A percentile compares a stretch with the other conserved stretches of the same genome.
Evolutionary conservation across 441 rosid genomes (phyloP).

Genomic region (Melastoma candidum): DNA sequence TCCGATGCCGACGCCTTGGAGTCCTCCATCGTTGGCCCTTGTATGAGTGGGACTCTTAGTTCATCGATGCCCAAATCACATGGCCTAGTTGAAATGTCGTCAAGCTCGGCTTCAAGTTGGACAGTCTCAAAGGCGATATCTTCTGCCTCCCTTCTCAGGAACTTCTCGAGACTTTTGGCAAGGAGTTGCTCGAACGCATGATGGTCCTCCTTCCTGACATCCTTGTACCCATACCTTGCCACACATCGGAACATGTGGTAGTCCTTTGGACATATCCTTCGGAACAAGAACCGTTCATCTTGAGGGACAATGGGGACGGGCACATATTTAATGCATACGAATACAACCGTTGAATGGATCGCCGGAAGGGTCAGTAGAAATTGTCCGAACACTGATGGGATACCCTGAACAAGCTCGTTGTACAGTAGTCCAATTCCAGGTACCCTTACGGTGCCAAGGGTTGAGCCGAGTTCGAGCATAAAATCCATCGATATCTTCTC

Average conservation of each 20-base stretch:
- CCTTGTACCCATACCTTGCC: slow-evolving; percentile 92
- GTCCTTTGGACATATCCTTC: slow-evolving; percentile 84
- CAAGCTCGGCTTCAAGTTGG: slow-evolving; percentile 29
- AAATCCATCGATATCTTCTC: slow-evolving; percentile 82
- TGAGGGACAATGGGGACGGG: slow-evolving; percentile 90
- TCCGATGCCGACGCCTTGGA: slow-evolving; percentile 21
- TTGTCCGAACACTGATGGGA: slow-evolving; percentile 84
- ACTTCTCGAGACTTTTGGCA: slow-evolving; percentile 72
- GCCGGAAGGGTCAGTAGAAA: slow-evolving; percentile 86
- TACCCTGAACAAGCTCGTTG: slow-evolving; percentile 82
- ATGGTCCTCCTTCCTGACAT: slow-evolving; percentile 76
- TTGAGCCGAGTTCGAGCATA: slow-evolving; percentile 81
- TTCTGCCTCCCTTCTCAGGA: slow-evolving; percentile 62
- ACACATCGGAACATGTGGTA: slow-evolving; percentile 88
- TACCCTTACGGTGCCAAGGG: slow-evolving; percentile 68
- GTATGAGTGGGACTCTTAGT: slow-evolving; percentile 51
- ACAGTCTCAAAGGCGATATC: slow-evolving; percentile 62
- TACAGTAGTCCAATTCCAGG: slow-evolving; percentile 85
- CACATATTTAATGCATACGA: slow-evolving; percentile 88
- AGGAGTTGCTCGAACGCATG: slow-evolving; percentile 74
- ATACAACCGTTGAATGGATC: slow-evolving; percentile 72
- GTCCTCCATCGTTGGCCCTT: slow-evolving; percentile 17
- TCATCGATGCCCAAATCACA: slow-evolving; percentile 34
- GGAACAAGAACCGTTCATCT: slow-evolving; percentile 80
- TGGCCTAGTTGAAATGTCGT: slow-evolving; percentile 31